Base-by-base conservation (phyloP, 768 basidiomycete species). In the Steccherinum ochraceum region DNA sequence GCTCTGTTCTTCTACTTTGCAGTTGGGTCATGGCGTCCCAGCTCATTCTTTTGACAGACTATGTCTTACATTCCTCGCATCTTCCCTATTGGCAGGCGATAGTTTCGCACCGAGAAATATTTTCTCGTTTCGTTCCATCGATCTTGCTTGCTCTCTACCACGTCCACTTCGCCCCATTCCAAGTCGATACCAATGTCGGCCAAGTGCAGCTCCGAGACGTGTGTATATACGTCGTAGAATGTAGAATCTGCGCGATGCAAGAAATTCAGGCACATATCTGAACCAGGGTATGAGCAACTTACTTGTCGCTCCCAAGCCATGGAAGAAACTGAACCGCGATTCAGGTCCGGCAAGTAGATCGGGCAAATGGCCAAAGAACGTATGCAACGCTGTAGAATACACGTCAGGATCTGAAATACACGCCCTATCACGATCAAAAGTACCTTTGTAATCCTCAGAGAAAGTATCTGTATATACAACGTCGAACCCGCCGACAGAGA, bases 241-340 rank as follows among this genome's bases (percentile, higher is more conserved):
- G 86, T 71, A 0, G 84, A 74, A 69, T 94, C 93, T 95, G 60
- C n/a, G 41, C 53, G 25, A 45, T n/a, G n/a, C n/a, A n/a, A n/a
- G n/a, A n/a, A n/a, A n/a, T n/a, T n/a, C n/a, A n/a, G n/a, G n/a
- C n/a, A n/a, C n/a, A n/a, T n/a, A n/a, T n/a, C n/a, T n/a, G n/a
- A n/a, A n/a, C n/a, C n/a, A n/a, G n/a, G n/a, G n/a, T n/a, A n/a
- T 10, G 42, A 49, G 27, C 20, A 19, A 54, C 85, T 64, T 62
- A 88, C 91, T 93, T 5, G 93, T 97, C 24, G 94, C 95, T 13
- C 91, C 96, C 7, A 99, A 78, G 12, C 96, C 96, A 61, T 99
- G 92, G 77, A 98, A 99, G 69, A 98, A 99, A 53, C 92, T 86
- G 64, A 94, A 89, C 13, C 81, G 74, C n/a, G 87, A 85, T 12